Base-by-base conservation (phyloP, 352 stramenopile species). In the Halophytophthora polymorphica region DNA sequence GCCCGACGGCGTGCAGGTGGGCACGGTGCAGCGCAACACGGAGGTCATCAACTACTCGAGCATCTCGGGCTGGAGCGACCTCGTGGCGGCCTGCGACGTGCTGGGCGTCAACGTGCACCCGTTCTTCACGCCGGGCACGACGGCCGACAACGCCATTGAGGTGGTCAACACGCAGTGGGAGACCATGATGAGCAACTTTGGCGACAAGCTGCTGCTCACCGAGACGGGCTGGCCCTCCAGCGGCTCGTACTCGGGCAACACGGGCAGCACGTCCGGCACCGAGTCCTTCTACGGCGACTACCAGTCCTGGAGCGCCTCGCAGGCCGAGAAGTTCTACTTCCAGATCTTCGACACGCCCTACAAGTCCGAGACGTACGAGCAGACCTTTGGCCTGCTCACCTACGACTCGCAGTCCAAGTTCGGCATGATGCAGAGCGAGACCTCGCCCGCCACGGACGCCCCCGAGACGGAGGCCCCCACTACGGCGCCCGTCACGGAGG, bases 251-350 rank as follows among this genome's bases (percentile, higher is more conserved):
- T 45, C 41, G 13, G 56, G 53, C 37, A 82, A 85, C 67, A 53
- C 54, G 13, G 74, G 77, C 23, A 66, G 61, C 28, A 14, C 64
- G 10, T 45, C 69, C 2, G 50, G 53, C 29, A 69, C 77, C 2
- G 35, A 69, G 45, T 60, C 47, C 15, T 90, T 86, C 66, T 90
- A 73, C 55, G 55, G 57, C 40, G 64, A 61, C 14, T 87, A 87
- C 67, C 69, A 91, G 68, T 48, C 61, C 22, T 89, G 77, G 77
- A 72, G 71, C 48, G 47, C 45, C 15, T 51, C 55, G 23, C 54
- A 83, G 6, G 55, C 71, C 28, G 71, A 78, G 51, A 83, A 84
- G 47, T 88, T 75, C 57, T 89, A 85, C 71, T 89, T 91, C 66
- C 78, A 90, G 63, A 77, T 88, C 53, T 91, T 84, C 47, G 76